Evolutionary conservation across 306 rosid genomes (phyloP).

Genomic region (Prunus salicina): DNA sequence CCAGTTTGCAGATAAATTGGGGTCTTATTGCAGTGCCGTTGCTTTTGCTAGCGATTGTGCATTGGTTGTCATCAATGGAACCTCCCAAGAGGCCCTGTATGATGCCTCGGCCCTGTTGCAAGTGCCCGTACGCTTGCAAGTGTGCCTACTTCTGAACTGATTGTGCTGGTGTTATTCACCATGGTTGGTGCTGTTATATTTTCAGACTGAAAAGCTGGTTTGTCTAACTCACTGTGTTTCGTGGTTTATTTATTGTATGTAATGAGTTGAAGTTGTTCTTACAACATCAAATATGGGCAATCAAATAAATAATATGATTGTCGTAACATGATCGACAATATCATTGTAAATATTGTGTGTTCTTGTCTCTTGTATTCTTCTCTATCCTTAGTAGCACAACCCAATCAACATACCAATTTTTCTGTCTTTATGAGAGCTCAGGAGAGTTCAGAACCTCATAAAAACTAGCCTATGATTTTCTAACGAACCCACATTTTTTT

Average conservation of each 20-base stretch:
- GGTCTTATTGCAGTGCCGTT: slow-evolving; percentile 32
- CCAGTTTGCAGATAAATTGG: slow-evolving; percentile 40
- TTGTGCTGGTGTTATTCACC: not conserved
- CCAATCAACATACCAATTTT: not conserved
- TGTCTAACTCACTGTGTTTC: not conserved
- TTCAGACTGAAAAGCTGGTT: not conserved
- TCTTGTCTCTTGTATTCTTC: not conserved
- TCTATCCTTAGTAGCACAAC: not conserved
- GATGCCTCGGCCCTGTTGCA: slow-evolving; percentile 23
- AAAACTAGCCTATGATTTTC: no score
- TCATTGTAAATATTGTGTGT: not conserved
- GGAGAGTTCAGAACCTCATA: no score
- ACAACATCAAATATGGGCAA: not conserved
- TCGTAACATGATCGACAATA: not conserved
- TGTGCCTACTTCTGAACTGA: slow-evolving; percentile 34
- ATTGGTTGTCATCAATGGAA: slow-evolving; percentile 43
- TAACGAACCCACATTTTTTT: no score
- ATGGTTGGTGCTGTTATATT: not conserved
- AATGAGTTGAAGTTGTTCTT: not conserved
- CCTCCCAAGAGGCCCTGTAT: slow-evolving; percentile 8
- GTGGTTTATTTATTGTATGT: not conserved
- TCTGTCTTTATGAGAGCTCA: no score
- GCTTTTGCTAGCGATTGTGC: slow-evolving; percentile 38
- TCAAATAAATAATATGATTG: not conserved
- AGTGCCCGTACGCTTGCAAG: slow-evolving; percentile 36